These are phyloP conservation scores for Cicer chorassanicum DNA, from an alignment of 306 rosid genomes.

Conservation along the genomic window DNA sequence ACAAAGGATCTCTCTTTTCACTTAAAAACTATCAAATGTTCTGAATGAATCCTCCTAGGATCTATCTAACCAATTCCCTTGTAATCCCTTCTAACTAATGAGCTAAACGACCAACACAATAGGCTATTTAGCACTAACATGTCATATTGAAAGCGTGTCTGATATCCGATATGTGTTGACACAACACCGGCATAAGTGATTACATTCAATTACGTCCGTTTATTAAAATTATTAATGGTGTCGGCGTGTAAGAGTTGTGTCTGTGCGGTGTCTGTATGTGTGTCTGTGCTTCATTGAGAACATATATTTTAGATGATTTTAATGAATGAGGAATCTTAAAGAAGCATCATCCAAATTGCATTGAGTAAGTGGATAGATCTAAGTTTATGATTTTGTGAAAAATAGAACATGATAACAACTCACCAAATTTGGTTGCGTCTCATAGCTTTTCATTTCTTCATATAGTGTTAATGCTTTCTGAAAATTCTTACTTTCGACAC, in stretches of 20 bases:
- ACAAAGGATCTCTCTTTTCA: constrained; percentile 1
- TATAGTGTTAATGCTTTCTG: constrained; percentile 67
- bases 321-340: constrained; percentile 29
- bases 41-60: background rate
- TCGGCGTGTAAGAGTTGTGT: no score
- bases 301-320: constrained; percentile 23
- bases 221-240: no score
- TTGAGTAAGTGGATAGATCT: constrained; percentile 17
- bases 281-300: no score
- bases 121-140: no score
- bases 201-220: no score
- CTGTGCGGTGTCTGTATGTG: no score
- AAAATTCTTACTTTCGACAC: constrained; percentile 71
- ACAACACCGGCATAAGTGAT: no score
- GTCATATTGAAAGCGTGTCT: no score
- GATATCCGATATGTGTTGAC: no score
- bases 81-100: constrained; percentile 7
- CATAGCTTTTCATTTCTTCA: constrained; percentile 79
- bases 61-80: background rate
- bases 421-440: constrained; percentile 80
- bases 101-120: background rate
- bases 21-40: background rate
- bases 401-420: constrained; percentile 39
- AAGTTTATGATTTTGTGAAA: constrained; percentile 39
- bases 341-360: constrained; percentile 39